phyloP scores from a whole-genome alignment of 768 basidiomycete species.

The Boletus barrowsii region DNA sequence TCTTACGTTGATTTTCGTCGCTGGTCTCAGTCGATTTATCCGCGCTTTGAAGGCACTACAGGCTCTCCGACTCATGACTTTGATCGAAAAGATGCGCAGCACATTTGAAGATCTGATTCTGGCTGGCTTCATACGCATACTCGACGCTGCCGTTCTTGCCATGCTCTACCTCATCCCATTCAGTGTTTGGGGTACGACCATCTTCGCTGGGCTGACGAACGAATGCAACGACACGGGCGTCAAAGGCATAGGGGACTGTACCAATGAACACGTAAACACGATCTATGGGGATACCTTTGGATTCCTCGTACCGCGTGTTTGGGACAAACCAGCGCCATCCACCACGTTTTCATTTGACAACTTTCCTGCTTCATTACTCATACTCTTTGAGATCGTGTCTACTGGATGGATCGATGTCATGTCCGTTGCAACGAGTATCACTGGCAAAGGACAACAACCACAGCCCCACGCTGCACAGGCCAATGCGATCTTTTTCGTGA shows the following conservation, averaged over 20 bases:
- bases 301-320: conserved; percentile 80
- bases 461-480: conserved; percentile 66
- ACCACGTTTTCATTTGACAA: conserved; percentile 88
- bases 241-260: conserved; percentile 60
- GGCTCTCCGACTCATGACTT: conserved; percentile 84
- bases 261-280: conserved; percentile 68
- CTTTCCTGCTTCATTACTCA: conserved; percentile 79
- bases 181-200: conserved; percentile 91
- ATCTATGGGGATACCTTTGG: conserved; percentile 59
- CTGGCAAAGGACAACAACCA: conserved; percentile 67
- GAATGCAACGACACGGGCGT: conserved; percentile 69
- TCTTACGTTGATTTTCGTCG: conserved; percentile 69
- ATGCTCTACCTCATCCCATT: conserved; percentile 91
- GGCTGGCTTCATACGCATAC: conserved; percentile 76
- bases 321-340: conserved; percentile 81
- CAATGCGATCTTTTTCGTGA: conserved; percentile 88
- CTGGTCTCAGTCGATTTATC: conserved; percentile 78
- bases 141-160: conserved; percentile 88
- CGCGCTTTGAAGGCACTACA: conserved; percentile 85
- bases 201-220: conserved; percentile 84
- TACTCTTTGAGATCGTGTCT: conserved; percentile 95
- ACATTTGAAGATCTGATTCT: conserved; percentile 88
- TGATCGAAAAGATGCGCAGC: conserved; percentile 80
- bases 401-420: conserved; percentile 98
- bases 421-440: conserved; percentile 74